Percentiles rank a stretch among this genome's conserved stretches.
Conservation (phyloP, 768 basidiomycete genomes). For the Termitomyces sp. region DNA sequence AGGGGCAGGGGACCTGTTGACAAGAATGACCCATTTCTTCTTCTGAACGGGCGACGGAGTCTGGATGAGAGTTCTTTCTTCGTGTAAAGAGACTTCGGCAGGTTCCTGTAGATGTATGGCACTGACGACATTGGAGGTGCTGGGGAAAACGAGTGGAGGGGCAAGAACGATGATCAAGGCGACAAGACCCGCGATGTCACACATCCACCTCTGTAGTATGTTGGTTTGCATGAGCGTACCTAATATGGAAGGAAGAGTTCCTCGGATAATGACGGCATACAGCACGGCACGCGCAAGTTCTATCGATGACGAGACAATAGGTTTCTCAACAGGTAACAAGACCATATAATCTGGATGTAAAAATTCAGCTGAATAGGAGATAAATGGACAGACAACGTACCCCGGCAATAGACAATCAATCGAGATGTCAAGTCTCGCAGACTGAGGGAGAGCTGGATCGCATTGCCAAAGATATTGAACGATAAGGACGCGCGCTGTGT, state of each 20-base stretch:
- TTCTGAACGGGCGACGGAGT: slow-evolving; percentile 6
- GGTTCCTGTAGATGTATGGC: slow-evolving; percentile 1
- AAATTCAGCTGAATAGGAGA: neutral
- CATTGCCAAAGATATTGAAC: neutral
- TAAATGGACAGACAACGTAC: neutral
- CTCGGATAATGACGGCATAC: slow-evolving; percentile 2
- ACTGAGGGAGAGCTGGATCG: neutral
- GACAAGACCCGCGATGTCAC: slow-evolving; percentile 6
- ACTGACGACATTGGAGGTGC: neutral
- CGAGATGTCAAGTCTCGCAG: neutral
- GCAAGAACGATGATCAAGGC: slow-evolving; percentile 3
- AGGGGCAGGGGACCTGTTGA: slow-evolving; percentile 2
- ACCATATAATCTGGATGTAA: neutral
- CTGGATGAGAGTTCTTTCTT: slow-evolving; percentile 8
- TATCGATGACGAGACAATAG: neutral
- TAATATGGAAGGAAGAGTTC: slow-evolving; percentile 6
- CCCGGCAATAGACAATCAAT: neutral
- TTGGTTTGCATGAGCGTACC: neutral
- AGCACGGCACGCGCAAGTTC: slow-evolving; percentile 3
- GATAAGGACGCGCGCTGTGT: neutral
- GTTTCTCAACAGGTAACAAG: neutral
- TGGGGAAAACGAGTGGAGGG: neutral
- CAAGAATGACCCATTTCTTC: slow-evolving; percentile 7
- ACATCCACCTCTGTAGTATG: neutral
- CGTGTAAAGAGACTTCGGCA: neutral